Percentiles rank a stretch among this genome's conserved stretches.
These are phyloP conservation scores for Ascodesmis nigricans DNA, from an alignment of 495 filamentous ascomycete species.

Conservation along the genomic window DNA sequence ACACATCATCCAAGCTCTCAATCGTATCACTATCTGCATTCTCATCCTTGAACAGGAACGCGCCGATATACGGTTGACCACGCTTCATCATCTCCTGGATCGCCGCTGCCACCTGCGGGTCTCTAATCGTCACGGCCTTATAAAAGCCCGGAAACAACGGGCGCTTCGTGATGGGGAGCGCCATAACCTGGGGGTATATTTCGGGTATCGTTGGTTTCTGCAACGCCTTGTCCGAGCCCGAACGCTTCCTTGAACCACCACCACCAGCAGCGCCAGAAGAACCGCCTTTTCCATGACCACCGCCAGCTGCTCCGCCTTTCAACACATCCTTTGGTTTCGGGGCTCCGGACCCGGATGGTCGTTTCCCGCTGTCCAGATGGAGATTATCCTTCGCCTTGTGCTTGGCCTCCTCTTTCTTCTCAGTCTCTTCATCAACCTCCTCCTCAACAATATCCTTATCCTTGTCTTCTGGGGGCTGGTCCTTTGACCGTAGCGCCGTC, in stretches of 20 bases:
- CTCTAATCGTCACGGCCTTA: slow-evolving; percentile 88
- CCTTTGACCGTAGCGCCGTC: slow-evolving; percentile 12
- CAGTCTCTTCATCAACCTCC: slow-evolving; percentile 10
- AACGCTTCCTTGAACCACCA: slow-evolving; percentile 36
- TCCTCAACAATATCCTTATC: slow-evolving; percentile 11
- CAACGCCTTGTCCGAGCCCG: slow-evolving; percentile 45
- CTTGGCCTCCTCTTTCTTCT: slow-evolving; percentile 8
- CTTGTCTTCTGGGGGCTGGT: slow-evolving; percentile 8
- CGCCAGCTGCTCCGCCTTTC: slow-evolving; percentile 14
- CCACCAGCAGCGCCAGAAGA: slow-evolving; percentile 7
- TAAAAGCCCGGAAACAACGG: slow-evolving; percentile 97
- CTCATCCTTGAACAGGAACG: slow-evolving; percentile 92
- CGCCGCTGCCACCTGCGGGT: slow-evolving; percentile 67
- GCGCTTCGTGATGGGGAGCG: slow-evolving; percentile 88
- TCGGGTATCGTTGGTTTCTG: slow-evolving; percentile 79
- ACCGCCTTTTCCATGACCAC: slow-evolving; percentile 9
- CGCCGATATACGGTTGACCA: slow-evolving; percentile 95
- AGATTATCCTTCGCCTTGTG: slow-evolving; percentile 6
- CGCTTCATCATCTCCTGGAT: slow-evolving; percentile 93
- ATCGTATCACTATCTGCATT: slow-evolving; percentile 80
- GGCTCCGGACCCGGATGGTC: slow-evolving; percentile 6
- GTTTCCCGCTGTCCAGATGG: slow-evolving; percentile 7
- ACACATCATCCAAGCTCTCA: slow-evolving; percentile 64
- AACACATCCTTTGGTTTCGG: slow-evolving; percentile 8
- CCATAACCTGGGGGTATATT: slow-evolving; percentile 95